Percentiles rank a stretch among this genome's conserved stretches.
phyloP scores from a whole-genome alignment of 371 early-diverging fungal species.

The Mucor plumbeus region DNA sequence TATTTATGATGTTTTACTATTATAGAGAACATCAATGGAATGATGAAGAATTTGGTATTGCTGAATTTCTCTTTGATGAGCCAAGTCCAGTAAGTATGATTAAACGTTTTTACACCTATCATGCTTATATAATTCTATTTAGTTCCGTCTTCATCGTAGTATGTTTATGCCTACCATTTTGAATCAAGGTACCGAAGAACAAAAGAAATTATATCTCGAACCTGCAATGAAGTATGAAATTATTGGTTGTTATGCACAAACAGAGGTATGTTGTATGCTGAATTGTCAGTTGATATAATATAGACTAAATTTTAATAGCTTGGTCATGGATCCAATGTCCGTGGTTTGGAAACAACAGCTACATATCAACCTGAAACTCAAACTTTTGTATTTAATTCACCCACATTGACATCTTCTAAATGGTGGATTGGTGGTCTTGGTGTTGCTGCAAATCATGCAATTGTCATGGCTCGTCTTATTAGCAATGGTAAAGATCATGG shows the following conservation, averaged over 20 bases:
- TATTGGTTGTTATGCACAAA: conserved; percentile 82
- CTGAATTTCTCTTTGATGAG: conserved; percentile 62
- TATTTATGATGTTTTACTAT: neutral
- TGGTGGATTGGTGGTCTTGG: conserved; percentile 95
- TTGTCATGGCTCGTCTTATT: conserved; percentile 80
- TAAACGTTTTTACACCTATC: neutral
- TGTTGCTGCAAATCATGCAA: conserved; percentile 78
- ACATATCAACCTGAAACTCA: conserved; percentile 74
- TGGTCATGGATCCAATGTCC: conserved; percentile 81
- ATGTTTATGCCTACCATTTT: conserved; percentile 79
- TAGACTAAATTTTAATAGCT: conserved; percentile 35
- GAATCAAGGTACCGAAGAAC: conserved; percentile 73
- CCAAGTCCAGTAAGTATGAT: conserved; percentile 54
- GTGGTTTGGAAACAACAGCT: conserved; percentile 88
- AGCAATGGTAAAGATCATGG: conserved; percentile 74
- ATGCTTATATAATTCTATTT: neutral
- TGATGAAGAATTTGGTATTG: conserved; percentile 55
- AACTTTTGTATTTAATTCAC: conserved; percentile 79
- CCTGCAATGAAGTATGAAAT: conserved; percentile 70
- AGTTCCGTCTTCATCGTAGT: conserved; percentile 61
- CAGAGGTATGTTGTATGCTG: conserved; percentile 47
- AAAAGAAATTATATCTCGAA: conserved; percentile 62
- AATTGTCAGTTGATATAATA: no score
- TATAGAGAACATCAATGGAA: conserved; percentile 58
- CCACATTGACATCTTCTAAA: conserved; percentile 74